A percentile compares a stretch with the other conserved stretches of the same genome.
Conservation (phyloP, 371 early-diverging fungal species). For the Blakeslea trispora region DNA sequence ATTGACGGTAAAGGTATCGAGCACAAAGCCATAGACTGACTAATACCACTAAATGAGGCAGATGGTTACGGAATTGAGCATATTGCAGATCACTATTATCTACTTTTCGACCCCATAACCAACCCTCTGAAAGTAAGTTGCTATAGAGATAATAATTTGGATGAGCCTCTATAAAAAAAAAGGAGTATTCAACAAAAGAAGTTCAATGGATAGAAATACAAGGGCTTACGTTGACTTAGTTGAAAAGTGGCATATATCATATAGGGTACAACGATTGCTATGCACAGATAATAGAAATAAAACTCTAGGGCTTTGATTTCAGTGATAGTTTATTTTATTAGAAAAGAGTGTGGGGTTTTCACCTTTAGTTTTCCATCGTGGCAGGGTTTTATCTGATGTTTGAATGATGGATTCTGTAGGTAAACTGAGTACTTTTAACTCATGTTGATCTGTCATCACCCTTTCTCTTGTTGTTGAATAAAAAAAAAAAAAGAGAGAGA, state of each 20-base stretch:
- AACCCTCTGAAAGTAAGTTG: slow-evolving; percentile 61
- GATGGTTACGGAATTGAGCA: slow-evolving; percentile 73
- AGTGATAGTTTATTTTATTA: no score
- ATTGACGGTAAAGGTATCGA: slow-evolving; percentile 47
- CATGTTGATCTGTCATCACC: no score
- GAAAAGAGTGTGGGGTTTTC: no score
- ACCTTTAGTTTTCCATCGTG: no score
- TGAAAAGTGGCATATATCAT: slow-evolving; percentile 67
- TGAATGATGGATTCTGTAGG: no score
- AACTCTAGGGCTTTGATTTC: slow-evolving; percentile 53
- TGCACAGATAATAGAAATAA: slow-evolving; percentile 69
- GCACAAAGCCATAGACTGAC: slow-evolving; percentile 46
- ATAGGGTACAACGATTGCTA: slow-evolving; percentile 57
- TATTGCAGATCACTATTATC: slow-evolving; percentile 91
- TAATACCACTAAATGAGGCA: slow-evolving; percentile 63
- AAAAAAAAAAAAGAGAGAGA: no score
- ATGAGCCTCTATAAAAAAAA: slow-evolving; percentile 51
- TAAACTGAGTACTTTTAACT: no score
- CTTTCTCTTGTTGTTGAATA: no score
- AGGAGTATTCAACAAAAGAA: no score
- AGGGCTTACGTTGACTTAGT: slow-evolving; percentile 58
- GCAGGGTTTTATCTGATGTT: no score
- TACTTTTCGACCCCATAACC: slow-evolving; percentile 63
- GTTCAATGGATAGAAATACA: no score
- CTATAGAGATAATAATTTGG: slow-evolving; percentile 61